Evolutionary conservation across 305 asterid genomes (phyloP).

Genomic region (Plantago lanceolata): DNA sequence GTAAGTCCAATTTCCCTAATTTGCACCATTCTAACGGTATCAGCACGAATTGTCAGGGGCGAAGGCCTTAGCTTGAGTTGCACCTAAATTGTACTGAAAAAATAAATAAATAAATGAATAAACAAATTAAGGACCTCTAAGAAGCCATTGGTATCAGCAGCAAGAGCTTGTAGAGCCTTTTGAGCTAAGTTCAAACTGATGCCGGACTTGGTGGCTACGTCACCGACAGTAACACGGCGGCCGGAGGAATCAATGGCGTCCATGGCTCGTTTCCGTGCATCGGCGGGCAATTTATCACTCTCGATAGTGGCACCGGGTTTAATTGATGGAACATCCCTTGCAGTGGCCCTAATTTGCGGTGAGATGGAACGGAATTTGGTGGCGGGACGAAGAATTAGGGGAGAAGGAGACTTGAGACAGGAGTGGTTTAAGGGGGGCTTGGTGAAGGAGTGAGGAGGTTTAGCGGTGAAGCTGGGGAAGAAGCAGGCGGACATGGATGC

Average conservation of each 20-base stretch:
- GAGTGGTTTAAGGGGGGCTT: constrained; percentile 31
- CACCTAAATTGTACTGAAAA: not conserved
- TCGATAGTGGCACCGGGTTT: constrained; percentile 72
- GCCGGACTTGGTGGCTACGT: constrained; percentile 92
- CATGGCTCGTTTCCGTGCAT: constrained; percentile 77
- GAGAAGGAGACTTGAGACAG: constrained; percentile 18
- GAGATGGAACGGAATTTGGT: constrained; percentile 19
- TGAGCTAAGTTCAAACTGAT: constrained; percentile 80
- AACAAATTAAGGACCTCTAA: constrained; percentile 48
- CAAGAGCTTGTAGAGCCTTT: constrained; percentile 92
- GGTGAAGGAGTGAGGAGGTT: constrained; percentile 24
- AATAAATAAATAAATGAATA: constrained; percentile 8
- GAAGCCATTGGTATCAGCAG: constrained; percentile 86
- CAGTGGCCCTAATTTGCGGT: constrained; percentile 40
- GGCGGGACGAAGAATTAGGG: constrained; percentile 25
- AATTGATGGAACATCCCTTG: constrained; percentile 28
- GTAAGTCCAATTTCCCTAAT: too few relatives aligned
- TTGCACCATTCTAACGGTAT: too few relatives aligned
- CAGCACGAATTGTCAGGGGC: too few relatives aligned
- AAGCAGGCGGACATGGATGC: constrained; percentile 55
- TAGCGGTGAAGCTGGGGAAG: constrained; percentile 33
- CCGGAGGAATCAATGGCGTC: constrained; percentile 82
- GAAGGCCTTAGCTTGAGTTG: too few relatives aligned
- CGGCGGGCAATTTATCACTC: constrained; percentile 81
- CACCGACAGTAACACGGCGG: constrained; percentile 84